phyloP scores from a whole-genome alignment of 352 stramenopile genomes.

The Plasmopara halstedii region DNA sequence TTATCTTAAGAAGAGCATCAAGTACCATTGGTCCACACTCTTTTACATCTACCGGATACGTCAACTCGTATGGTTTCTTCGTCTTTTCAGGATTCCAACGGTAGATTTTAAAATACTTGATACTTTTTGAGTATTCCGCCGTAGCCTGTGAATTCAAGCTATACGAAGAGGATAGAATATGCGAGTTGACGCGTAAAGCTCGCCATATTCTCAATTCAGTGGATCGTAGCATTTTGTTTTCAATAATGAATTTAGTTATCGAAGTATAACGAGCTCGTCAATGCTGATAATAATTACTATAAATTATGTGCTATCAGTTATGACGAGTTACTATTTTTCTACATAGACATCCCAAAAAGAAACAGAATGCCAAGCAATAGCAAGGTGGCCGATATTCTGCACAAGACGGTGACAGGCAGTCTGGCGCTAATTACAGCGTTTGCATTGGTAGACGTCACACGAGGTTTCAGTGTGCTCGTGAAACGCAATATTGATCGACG shows the following conservation, averaged over 20 bases:
- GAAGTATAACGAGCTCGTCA: too few relatives aligned
- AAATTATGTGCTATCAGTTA: slow-evolving; percentile 9
- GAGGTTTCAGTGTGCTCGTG: slow-evolving; percentile 70
- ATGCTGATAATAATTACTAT: too few relatives aligned
- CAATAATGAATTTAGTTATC: too few relatives aligned
- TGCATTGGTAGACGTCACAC: slow-evolving; percentile 64
- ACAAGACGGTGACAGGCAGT: slow-evolving; percentile 77
- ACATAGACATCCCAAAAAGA: too few relatives aligned
- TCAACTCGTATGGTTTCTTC: slow-evolving; percentile 90
- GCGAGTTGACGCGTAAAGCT: too few relatives aligned
- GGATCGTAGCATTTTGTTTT: too few relatives aligned
- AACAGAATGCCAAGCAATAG: slow-evolving; percentile 13
- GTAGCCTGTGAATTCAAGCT: too few relatives aligned
- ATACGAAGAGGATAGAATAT: too few relatives aligned
- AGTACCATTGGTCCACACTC: slow-evolving; percentile 98
- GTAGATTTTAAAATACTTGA: slow-evolving; percentile 99
- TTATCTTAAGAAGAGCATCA: slow-evolving; percentile 99
- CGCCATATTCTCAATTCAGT: too few relatives aligned
- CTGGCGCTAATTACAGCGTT: slow-evolving; percentile 63
- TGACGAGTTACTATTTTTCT: too few relatives aligned
- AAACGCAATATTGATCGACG: slow-evolving; percentile 73
- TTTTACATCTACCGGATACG: slow-evolving; percentile 96
- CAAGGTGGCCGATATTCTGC: slow-evolving; percentile 56
- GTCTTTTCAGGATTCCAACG: slow-evolving; percentile 95
- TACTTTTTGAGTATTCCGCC: too few relatives aligned